Conservation (phyloP, 2,329 filamentous ascomycete species). For the Sporothrix variecibatus region DNA sequence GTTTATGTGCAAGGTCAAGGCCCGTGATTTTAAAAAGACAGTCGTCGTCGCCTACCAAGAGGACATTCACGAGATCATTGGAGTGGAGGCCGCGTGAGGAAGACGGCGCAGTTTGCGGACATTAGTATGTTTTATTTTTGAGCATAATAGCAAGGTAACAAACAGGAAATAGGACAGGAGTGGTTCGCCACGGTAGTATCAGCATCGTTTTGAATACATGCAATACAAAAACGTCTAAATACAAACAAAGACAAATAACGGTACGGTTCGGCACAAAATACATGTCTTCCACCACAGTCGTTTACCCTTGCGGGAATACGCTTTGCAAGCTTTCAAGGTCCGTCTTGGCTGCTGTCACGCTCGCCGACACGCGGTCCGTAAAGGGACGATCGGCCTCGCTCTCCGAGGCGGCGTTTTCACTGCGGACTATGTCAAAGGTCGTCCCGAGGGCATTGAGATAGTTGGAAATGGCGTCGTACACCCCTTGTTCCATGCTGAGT, state of each 20-base stretch:
- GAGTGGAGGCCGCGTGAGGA: neutral
- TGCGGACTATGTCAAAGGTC: slow-evolving; percentile 5
- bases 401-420: neutral
- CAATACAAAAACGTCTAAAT: neutral
- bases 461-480: neutral
- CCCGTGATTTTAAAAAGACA: slow-evolving; percentile 2
- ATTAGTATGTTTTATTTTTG: neutral
- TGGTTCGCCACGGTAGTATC: neutral
- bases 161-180: neutral
- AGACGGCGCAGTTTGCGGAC: neutral
- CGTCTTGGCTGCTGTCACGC: neutral
- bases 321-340: neutral
- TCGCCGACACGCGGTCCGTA: neutral
- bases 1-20: neutral
- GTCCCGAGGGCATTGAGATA: neutral
- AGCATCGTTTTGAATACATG: neutral
- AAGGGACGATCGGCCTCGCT: neutral
- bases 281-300: neutral
- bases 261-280: neutral
- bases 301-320: neutral
- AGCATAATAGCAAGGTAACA: neutral
- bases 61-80: slow-evolving; percentile 12
- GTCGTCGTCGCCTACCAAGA: neutral
- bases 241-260: neutral
- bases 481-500: neutral